These are phyloP conservation scores for Fusarium bactridioides DNA, from an alignment of 2,329 filamentous ascomycete genomes.

Conservation along the genomic window DNA sequence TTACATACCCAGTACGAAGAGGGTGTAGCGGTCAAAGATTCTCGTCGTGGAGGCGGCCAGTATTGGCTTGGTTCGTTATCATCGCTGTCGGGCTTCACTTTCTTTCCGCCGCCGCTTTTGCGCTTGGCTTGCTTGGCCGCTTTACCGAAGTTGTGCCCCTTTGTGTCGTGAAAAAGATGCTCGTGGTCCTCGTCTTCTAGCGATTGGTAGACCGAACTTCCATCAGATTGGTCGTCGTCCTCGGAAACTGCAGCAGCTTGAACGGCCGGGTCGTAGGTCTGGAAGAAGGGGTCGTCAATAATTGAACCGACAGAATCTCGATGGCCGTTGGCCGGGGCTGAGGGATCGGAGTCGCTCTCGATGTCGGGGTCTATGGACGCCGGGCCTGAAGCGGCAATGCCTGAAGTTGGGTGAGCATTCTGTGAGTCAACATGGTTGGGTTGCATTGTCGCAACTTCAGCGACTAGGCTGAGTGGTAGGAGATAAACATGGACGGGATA, in stretches of 20 bases:
- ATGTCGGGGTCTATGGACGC: slow-evolving; percentile 37
- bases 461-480: slow-evolving; percentile 37
- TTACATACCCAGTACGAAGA: slow-evolving; percentile 50
- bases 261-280: slow-evolving; percentile 51
- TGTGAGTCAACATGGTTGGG: slow-evolving; percentile 39
- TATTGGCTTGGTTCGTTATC: slow-evolving; percentile 43
- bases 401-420: slow-evolving; percentile 39
- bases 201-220: slow-evolving; percentile 41
- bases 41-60: slow-evolving; percentile 58
- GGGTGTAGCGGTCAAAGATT: slow-evolving; percentile 55
- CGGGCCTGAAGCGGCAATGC: slow-evolving; percentile 26
- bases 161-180: slow-evolving; percentile 42
- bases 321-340: slow-evolving; percentile 32
- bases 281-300: slow-evolving; percentile 64
- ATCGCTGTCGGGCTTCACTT: slow-evolving; percentile 36
- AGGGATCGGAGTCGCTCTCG: slow-evolving; percentile 33
- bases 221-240: slow-evolving; percentile 36
- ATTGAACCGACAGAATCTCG: slow-evolving; percentile 62
- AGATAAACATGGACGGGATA: slow-evolving; percentile 38
- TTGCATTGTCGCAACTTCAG: slow-evolving; percentile 43
- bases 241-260: slow-evolving; percentile 39
- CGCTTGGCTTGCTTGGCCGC: slow-evolving; percentile 5
- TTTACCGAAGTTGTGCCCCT: slow-evolving; percentile 13
- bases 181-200: slow-evolving; percentile 44
- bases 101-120: slow-evolving; percentile 25